Conservation (phyloP, 192 early-diverging fungal genomes). For the Lobosporangium transversale region DNA sequence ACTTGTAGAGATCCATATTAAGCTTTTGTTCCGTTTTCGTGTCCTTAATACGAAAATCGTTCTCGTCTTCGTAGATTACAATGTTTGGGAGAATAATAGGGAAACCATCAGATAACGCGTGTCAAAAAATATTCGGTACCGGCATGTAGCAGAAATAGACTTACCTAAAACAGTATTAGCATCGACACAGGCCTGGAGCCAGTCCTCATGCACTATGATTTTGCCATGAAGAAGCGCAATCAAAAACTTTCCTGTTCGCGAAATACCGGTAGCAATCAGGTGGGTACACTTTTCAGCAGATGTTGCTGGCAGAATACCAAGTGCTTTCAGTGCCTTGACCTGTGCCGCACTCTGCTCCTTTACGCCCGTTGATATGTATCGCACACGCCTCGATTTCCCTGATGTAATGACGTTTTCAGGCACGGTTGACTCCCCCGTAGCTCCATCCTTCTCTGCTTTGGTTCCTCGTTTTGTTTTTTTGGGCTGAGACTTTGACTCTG, state of each 20-base stretch:
- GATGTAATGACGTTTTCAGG: not conserved
- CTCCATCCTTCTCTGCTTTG: slow-evolving; percentile 24
- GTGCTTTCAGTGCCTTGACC: slow-evolving; percentile 51
- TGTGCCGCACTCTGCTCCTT: slow-evolving; percentile 51
- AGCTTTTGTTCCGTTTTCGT: slow-evolving; percentile 26
- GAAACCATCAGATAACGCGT: too few species aligned
- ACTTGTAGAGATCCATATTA: slow-evolving; percentile 27
- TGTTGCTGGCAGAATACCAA: slow-evolving; percentile 65
- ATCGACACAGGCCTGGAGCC: slow-evolving; percentile 42
- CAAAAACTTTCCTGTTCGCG: slow-evolving; percentile 68
- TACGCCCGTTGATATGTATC: slow-evolving; percentile 58
- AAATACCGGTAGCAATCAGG: slow-evolving; percentile 61
- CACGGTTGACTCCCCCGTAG: not conserved
- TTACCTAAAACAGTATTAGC: slow-evolving; percentile 45
- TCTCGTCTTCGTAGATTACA: too few species aligned
- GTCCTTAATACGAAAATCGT: slow-evolving; percentile 24
- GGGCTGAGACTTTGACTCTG: slow-evolving; percentile 4
- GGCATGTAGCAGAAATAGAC: too few species aligned
- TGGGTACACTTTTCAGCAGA: slow-evolving; percentile 64
- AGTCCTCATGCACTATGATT: slow-evolving; percentile 40
- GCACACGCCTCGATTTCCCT: slow-evolving; percentile 5
- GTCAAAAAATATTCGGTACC: too few species aligned
- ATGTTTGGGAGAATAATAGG: too few species aligned
- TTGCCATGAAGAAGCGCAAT: slow-evolving; percentile 30
- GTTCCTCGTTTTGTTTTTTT: slow-evolving; percentile 8